Conservation (phyloP, 1,139 yeast species). For the Debaryomyces nepalensis region DNA sequence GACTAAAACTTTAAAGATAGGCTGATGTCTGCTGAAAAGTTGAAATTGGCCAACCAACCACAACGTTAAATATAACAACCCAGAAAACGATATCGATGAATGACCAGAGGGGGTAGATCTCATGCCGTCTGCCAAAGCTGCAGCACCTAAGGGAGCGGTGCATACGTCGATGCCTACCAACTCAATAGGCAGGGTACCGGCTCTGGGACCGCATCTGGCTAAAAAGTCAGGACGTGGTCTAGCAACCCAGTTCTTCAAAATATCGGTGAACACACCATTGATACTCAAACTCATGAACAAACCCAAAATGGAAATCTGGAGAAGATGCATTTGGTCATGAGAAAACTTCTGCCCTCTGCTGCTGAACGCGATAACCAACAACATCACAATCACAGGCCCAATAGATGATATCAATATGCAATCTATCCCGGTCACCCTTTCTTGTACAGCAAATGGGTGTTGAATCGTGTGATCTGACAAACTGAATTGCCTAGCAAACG, state of each 20-base stretch:
- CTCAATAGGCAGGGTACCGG: conserved; percentile 32
- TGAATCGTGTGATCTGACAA: conserved; percentile 41
- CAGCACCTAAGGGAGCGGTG: conserved; percentile 42
- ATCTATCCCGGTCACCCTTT: conserved; percentile 42
- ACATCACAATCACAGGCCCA: conserved; percentile 27
- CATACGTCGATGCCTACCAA: conserved; percentile 45
- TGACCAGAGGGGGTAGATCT: conserved; percentile 54
- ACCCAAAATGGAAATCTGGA: conserved; percentile 33
- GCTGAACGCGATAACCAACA: conserved; percentile 14
- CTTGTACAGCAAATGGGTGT: conserved; percentile 50
- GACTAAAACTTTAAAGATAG: conserved; percentile 18
- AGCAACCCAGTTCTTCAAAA: conserved; percentile 51
- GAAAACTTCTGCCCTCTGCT: conserved; percentile 6
- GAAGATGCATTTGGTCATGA: conserved; percentile 18
- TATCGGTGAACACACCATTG: conserved; percentile 38
- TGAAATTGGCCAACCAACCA: conserved; percentile 48
- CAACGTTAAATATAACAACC: conserved; percentile 41
- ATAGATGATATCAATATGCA: conserved; percentile 31
- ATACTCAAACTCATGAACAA: conserved; percentile 28
- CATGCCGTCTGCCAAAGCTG: conserved; percentile 45
- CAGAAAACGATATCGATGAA: conserved; percentile 48
- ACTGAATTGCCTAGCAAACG: conserved; percentile 42
- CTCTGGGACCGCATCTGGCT: conserved; percentile 43
- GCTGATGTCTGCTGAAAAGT: conserved; percentile 18
- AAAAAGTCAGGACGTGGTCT: conserved; percentile 53